Base-by-base conservation (phyloP, 139 green algal species). In the Choricystis sp. region DNA sequence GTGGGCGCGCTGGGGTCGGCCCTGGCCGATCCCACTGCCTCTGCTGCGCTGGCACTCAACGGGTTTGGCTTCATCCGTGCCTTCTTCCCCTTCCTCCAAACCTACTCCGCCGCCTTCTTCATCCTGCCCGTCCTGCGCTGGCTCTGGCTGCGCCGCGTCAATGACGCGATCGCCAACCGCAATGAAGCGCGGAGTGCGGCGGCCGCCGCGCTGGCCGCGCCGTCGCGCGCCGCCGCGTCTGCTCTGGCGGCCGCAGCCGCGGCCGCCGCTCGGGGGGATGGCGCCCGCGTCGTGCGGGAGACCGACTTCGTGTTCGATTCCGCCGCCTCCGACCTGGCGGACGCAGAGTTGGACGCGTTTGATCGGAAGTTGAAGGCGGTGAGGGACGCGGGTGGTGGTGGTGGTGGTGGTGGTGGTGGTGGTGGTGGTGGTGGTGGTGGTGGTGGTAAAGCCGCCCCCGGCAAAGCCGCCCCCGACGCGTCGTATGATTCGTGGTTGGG, bases 71-170 rank as follows among this genome's bases (percentile, higher is more conserved):
- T 76, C 21, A 61, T 77, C 19, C 24, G 62, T 2, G 52, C 61
- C 16, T 56, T 71, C 3, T 48, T 86, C 49, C 80, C 80, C 21
- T 71, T 63, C 26, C 73, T 93, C 55, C 74, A 88, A 70, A 66
- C 64, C 14, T 96, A 96, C 66, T 87, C 86, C 20, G 76, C 62
- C 19, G 68, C 74, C 9, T 96, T 94, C 79, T 94, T 96, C 70
- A 76, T 69, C 31, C 84, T 96, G 9, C 89, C 89, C 0, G 59
- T 65, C 0, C 4, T 88, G 3, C 74, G 85, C 31, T 86, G 65
- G 64, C 24, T 83, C 29, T 52, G 66, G 27, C 77, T 75, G 55
- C 26, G 65, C 65, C 27, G 49, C 20, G 61, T 64, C 30, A 93
- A 94, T 59, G 65, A 49, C 5, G 52, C 60, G 22, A 88, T 93